phyloP scores from a whole-genome alignment of 768 basidiomycete species.

The Suillus brevipes region DNA sequence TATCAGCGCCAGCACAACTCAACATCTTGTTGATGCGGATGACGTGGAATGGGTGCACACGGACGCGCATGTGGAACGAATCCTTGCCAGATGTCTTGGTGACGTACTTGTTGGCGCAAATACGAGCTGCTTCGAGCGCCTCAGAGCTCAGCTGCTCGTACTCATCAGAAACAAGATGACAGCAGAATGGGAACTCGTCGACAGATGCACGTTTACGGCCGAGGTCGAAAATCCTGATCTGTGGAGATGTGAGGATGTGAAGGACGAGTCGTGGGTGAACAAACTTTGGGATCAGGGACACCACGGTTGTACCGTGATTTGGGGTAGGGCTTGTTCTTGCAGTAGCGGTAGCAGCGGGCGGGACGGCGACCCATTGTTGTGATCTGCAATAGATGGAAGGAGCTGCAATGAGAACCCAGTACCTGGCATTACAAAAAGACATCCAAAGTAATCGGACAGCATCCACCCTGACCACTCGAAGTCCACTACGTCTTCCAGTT shows the following conservation, averaged over 20 bases:
- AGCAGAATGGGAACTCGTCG: constrained; percentile 98
- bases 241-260: neutral
- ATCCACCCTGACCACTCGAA: constrained; percentile 2
- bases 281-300: constrained; percentile 93
- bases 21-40: constrained; percentile 99
- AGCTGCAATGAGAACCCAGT: neutral
- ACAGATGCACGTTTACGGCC: constrained; percentile 96
- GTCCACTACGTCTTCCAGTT: neutral
- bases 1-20: constrained; percentile 98
- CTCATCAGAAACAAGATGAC: constrained; percentile 96
- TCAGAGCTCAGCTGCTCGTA: constrained; percentile 97
- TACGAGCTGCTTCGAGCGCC: constrained; percentile 97
- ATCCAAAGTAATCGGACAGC: constrained; percentile 1
- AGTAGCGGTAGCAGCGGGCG: constrained; percentile 98
- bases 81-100: constrained; percentile 99
- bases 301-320: constrained; percentile 97
- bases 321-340: constrained; percentile 99
- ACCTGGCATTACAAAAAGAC: neutral
- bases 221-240: constrained; percentile 98
- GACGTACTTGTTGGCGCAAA: constrained; percentile 99
- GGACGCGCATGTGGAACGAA: constrained; percentile 97
- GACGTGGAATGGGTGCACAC: constrained; percentile 98
- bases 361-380: constrained; percentile 92
- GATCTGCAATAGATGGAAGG: neutral
- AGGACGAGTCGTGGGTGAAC: constrained; percentile 14